These are phyloP conservation scores for Penicillium sp. DNA, from an alignment of 2,329 filamentous ascomycete genomes.

Conservation along the genomic window DNA sequence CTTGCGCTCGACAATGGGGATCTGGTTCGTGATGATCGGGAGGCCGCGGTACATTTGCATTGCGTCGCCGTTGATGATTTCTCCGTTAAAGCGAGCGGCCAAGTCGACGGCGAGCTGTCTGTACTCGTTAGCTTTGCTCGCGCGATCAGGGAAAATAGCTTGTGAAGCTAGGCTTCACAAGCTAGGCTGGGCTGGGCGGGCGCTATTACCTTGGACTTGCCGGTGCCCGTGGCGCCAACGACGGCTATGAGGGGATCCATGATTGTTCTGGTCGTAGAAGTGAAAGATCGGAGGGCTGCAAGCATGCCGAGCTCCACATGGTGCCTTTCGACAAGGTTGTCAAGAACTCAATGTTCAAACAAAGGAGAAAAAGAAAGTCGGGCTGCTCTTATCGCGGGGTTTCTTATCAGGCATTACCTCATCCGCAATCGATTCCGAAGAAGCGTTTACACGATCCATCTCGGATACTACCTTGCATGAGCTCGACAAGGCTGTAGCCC, in stretches of 20 bases:
- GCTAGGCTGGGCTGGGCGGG: background rate
- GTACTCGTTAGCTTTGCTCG: constrained; percentile 27
- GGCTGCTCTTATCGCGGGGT: constrained; percentile 12
- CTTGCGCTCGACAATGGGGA: constrained; percentile 70
- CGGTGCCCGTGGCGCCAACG: constrained; percentile 87
- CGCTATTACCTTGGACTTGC: constrained; percentile 77
- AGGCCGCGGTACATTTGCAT: constrained; percentile 96
- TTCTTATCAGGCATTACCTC: constrained; percentile 19
- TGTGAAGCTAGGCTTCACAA: background rate
- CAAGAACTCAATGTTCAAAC: background rate
- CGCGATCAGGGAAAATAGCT: background rate
- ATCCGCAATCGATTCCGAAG: constrained; percentile 7
- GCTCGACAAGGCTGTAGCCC: background rate
- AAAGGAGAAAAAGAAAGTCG: background rate
- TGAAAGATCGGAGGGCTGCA: constrained; percentile 26
- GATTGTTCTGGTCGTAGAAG: constrained; percentile 21
- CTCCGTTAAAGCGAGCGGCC: constrained; percentile 79
- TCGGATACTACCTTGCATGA: background rate
- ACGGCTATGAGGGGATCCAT: constrained; percentile 71
- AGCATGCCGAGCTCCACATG: constrained; percentile 27
- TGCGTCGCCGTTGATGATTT: constrained; percentile 95
- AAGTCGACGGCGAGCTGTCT: constrained; percentile 83
- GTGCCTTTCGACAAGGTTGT: background rate
- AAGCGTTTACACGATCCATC: background rate
- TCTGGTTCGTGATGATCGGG: constrained; percentile 94